Evolutionary conservation across 1,284 basidiomycete genomes (phyloP), one percentile per base, ranked within the genome.

Genomic region (Irpex rosettiformis): DNA sequence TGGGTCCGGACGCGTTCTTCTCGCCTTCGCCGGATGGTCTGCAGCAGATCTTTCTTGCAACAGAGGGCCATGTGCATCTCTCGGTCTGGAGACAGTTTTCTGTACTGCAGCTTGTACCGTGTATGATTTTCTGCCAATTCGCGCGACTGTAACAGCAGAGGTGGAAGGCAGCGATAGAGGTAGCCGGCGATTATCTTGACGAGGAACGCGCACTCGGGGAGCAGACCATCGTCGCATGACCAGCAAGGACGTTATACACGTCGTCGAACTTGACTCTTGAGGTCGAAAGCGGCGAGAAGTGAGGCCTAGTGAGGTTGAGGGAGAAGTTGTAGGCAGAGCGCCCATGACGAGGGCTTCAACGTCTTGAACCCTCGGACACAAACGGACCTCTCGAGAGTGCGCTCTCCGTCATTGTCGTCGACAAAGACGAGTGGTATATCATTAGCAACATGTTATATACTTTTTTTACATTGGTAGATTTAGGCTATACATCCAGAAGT

Each of bases 1-100:
- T 22, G 91, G 91, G 70, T 93, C 89, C 30, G 75, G 76, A 45
- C 69, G 68, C 22, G 64, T 63, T 30, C 61, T 56, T 21, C 61
- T 58, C 30, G 67, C 53, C 11, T 62, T 53, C n/a, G 40, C 42
- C 10, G 61, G 59, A 2, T 63, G 54, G 4, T 58, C 54, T 42
- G 49, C 52, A 47, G 62, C 57, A 13, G 52, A 49, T 24, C 67
- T 64, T 49, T 52, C n/a, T 18, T 45, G 58, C 10, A 64, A 43
- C 18, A 54, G 60, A 22, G 22, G 13, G 64, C 47, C 27, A 56
- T 54, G 55, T 61, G 64, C 29, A 65, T 55, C 48, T 51, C 22
- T 68, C 61, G 40, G 62, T 49, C 33, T 51, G 10, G 24, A 25
- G 66, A 51, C 37, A 61, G 61, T 53, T 56, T 61, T 62, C 55